Evolutionary conservation across 805 yeast genomes (phyloP), one percentile per base, ranked within the genome.

Genomic region (Clavispora fructus): DNA sequence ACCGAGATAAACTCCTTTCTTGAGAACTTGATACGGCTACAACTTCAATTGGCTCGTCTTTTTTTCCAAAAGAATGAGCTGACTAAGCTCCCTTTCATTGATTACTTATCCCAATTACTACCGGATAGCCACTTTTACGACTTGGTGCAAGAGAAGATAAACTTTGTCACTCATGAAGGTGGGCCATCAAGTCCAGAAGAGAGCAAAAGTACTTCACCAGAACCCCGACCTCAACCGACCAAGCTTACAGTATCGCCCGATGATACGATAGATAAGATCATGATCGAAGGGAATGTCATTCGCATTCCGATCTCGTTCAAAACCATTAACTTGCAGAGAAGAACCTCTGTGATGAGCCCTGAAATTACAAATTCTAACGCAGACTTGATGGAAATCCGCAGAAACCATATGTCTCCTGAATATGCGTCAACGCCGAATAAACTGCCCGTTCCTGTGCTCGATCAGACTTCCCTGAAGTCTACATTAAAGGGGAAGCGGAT

Each of bases 121-220:
- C 69, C 65, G 7, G 46, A 45, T 42, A 6, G 52, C 30, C 19
- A 48, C 54, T 52, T 66, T 57, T 52, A 48, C 48, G 62, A 67
- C 35, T 52, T 68, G 19, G 63, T 71, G 5, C 66, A 65, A 41
- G 58, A 58, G 35, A 69, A 68, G 45, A 71, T 68, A 49, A 49
- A 55, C 41, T 50, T 59, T 40, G 56, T 70, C 52, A 39, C 59
- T 7, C 59, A 60, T 6, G 42, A 38, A 3, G 44, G 38, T 7
- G 27, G 14, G 33, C 32, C 40, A 6, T 6, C 25, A 16, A 33
- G 4, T 14, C 12, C 25, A 16, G 25, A 39, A 39, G 41, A 39
- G 7, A 8, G 19, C 31, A 8, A 9, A 7, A 23, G 8, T 6
- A 2, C 28, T 4, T 13, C 28, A 2, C 6, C 39, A 4, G 40